Base-by-base conservation (phyloP, 2,329 filamentous ascomycete genomes). In the Thielaviopsis punctulata region DNA sequence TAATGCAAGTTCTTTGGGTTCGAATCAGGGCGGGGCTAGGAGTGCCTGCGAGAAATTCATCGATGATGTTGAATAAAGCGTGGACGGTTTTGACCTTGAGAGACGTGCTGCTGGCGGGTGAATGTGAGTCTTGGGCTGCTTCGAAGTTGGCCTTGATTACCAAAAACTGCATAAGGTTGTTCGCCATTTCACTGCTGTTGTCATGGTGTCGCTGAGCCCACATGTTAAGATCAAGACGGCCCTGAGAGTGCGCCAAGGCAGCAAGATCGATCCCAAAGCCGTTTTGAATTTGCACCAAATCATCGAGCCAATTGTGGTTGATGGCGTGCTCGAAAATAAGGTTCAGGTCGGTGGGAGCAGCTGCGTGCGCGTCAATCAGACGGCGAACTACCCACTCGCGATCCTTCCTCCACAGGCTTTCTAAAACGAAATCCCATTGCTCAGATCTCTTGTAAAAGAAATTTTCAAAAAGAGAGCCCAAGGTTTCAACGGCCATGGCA, bases 381-480 rank as follows among this genome's bases (percentile, higher is more conserved):
- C 85, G 80, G 57, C 82, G 77, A 9, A 82, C 82, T 15, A 96
- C 84, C 84, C 88, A 96, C 19, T 82, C 76, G 58, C 82, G 85
- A 62, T 96, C 87, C 62, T 92, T 88, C 59, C 84, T 82, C 89
- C 90, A 96, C 5, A 95, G 69, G 54, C 87, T 89, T 62, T 95
- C 83, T 53, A 98, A 76, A 13, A 95, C 90, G 57, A 95, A 93
- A 58, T 89, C 82, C 63, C 86, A 84, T 52, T 89, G 79, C 4
- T 81, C 75, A 10, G 87, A 80, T 52, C 80, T 77, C 64, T 89
- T 89, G 61, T 81, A 76, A 24, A 95, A 72, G 62, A 94, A 95
- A 10, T 84, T 84, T 49, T 86, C 81, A 59, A 95, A 90, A 1
- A 90, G 70, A 13, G 84, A 84, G 55, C 78, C 81, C 24, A 89